Evolutionary conservation across 352 stramenopile genomes (phyloP).

Genomic region (Phytopythium montanum): DNA sequence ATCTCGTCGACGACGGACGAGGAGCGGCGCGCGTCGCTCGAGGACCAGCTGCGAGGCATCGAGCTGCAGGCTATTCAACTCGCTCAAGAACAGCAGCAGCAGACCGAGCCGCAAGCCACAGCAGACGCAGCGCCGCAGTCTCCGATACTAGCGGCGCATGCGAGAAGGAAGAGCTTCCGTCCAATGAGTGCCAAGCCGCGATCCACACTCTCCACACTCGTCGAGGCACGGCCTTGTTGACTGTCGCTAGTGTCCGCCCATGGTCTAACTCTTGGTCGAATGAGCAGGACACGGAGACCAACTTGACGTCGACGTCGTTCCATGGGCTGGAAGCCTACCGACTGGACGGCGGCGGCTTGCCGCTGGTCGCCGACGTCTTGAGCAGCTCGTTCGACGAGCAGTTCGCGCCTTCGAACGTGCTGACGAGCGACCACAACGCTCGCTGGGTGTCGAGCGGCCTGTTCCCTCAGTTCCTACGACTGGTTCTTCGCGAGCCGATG

Average conservation of each 20-base stretch:
- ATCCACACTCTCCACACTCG: slow-evolving; percentile 43
- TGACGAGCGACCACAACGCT: slow-evolving; percentile 43
- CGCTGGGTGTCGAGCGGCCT: slow-evolving; percentile 73
- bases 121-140: background rate
- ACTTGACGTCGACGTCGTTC: slow-evolving; percentile 34
- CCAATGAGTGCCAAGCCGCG: slow-evolving; percentile 65
- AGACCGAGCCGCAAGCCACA: slow-evolving; percentile 3
- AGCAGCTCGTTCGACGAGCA: slow-evolving; percentile 63
- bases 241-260: background rate
- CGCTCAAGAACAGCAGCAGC: slow-evolving; percentile 24
- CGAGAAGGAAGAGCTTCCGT: slow-evolving; percentile 65
- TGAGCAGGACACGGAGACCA: slow-evolving; percentile 53
- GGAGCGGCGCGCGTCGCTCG: slow-evolving; percentile 47
- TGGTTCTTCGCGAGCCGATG: slow-evolving; percentile 60
- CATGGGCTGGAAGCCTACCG: slow-evolving; percentile 36
- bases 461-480: slow-evolving; percentile 67
- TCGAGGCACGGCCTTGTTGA: slow-evolving; percentile 24
- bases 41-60: slow-evolving; percentile 66
- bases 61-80: slow-evolving; percentile 52
- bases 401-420: slow-evolving; percentile 42
- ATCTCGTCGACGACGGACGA: slow-evolving; percentile 68
- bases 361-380: slow-evolving; percentile 56
- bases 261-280: background rate
- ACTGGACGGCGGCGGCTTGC: slow-evolving; percentile 24
- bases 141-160: background rate